Conservation (phyloP, 2,329 filamentous ascomycete species). For the Xylaria sp. region DNA sequence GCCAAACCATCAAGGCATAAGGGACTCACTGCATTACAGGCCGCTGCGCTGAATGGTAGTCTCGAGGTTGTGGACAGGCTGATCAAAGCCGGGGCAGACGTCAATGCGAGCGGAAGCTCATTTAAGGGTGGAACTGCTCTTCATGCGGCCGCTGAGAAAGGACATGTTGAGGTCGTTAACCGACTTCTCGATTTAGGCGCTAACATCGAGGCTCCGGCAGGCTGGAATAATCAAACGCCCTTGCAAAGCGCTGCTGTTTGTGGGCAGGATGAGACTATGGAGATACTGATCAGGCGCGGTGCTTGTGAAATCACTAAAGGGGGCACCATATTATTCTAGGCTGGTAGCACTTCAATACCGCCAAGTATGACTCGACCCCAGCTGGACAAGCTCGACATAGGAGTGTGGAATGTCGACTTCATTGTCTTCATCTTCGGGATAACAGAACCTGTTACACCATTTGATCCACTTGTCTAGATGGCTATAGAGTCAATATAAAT, state of each 20-base stretch:
- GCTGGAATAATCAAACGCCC: constrained; percentile 48
- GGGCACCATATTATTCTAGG: constrained; percentile 41
- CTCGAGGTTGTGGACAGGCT: constrained; percentile 44
- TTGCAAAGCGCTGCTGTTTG: constrained; percentile 52
- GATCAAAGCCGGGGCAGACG: constrained; percentile 46
- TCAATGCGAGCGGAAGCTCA: constrained; percentile 49
- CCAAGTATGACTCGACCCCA: neutral
- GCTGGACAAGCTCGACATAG: neutral
- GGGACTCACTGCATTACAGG: constrained; percentile 55
- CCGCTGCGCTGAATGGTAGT: constrained; percentile 49
- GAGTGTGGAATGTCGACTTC: neutral
- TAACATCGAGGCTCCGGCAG: constrained; percentile 50
- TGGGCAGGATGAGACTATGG: constrained; percentile 54
- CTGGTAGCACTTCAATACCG: neutral
- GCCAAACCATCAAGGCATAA: constrained; percentile 50
- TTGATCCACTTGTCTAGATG: too few relatives aligned
- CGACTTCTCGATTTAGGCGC: constrained; percentile 52
- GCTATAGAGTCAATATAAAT: too few relatives aligned
- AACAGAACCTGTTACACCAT: too few relatives aligned
- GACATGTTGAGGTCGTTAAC: constrained; percentile 44
- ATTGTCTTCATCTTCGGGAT: too few relatives aligned
- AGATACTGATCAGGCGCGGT: constrained; percentile 54
- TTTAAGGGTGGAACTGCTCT: constrained; percentile 53
- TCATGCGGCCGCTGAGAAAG: constrained; percentile 52
- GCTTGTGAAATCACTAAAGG: constrained; percentile 36